Conservation (phyloP, 768 basidiomycete species). For the Tulasnella sp. region DNA sequence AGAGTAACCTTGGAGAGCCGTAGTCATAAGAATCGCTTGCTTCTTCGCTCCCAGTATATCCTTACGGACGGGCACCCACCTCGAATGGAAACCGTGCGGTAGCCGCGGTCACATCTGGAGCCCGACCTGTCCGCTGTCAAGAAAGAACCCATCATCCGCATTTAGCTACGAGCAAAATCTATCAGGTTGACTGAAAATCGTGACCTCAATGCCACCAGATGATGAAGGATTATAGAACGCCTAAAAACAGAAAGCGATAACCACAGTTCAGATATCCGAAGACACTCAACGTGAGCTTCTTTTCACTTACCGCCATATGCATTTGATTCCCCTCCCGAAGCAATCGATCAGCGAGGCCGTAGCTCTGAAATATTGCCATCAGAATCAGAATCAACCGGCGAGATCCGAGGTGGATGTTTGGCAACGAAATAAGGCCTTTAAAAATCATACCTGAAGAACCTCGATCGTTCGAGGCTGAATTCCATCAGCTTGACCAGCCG, state of each 20-base stretch:
- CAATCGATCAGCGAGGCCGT: slow-evolving; percentile 58
- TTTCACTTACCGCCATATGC: slow-evolving; percentile 55
- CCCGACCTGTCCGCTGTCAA: slow-evolving; percentile 47
- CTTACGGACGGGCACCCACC: no score
- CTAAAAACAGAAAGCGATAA: slow-evolving; percentile 29
- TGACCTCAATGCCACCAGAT: slow-evolving; percentile 51
- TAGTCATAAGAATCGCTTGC: no score
- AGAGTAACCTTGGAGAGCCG: slow-evolving; percentile 23
- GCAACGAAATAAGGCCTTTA: background rate
- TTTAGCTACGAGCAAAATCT: background rate
- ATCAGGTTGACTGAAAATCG: background rate
- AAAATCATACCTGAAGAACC: slow-evolving; percentile 35
- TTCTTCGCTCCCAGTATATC: no score
- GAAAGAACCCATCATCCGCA: background rate
- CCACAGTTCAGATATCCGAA: background rate
- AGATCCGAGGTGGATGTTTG: no score
- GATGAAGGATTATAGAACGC: slow-evolving; percentile 62
- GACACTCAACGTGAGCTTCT: background rate
- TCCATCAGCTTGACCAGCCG: slow-evolving; percentile 44
- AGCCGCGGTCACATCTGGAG: slow-evolving; percentile 48
- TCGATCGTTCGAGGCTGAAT: slow-evolving; percentile 46
- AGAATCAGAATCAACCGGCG: background rate
- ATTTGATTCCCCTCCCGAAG: slow-evolving; percentile 55
- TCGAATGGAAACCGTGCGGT: slow-evolving; percentile 63
- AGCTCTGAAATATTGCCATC: slow-evolving; percentile 39